Base-by-base conservation (phyloP, 306 rosid species). In the Dryas drummondii region DNA sequence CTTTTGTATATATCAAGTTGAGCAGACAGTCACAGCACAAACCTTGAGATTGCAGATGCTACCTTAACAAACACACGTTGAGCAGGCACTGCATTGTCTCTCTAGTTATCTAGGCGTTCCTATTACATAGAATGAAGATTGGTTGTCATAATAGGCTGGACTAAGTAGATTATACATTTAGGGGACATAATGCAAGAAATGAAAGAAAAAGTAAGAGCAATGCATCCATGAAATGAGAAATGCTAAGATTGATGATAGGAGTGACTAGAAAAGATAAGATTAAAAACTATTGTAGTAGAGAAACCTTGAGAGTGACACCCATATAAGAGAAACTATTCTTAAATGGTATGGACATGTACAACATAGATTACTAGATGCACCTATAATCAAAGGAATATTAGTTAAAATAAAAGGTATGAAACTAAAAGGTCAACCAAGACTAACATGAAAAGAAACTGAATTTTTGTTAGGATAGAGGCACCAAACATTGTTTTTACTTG, bases 51-150 rank as follows among this genome's bases (percentile, higher is more conserved):
- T 3, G 90, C 93, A 71, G 92, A 76, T 22, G 99, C 99, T 10
- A 85, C 88, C 80, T 69, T 81, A 2, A 70, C 85, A 74, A 90
- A 92, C 37, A 84, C 91, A 1, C 17, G 37, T 75, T 94, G 99
- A 51, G 72, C 92, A 69, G 77, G 97, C 63, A 66, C 71, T 7
- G 93, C 99, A 26, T 64, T 68, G 50, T 87, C 87, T 78, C 97
- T 84, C 99, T 97, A 94, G 80, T 92, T 94, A 82, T 94, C 99
- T 0, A 85, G 52, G 45, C 99, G 96, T 83, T 94, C 99, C 97
- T 94, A 77, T 63, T 59, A 86, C 77, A 63, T 76, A 15, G 59
- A 76, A 77, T 3, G 32, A 82, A 64, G 66, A 58, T 65, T 56
- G 9, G 76, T 58, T 26, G 47, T 56, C 26, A 73, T 9, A 16